Conservation (phyloP, 179 eudicot species). For the Spinacia oleracea region DNA sequence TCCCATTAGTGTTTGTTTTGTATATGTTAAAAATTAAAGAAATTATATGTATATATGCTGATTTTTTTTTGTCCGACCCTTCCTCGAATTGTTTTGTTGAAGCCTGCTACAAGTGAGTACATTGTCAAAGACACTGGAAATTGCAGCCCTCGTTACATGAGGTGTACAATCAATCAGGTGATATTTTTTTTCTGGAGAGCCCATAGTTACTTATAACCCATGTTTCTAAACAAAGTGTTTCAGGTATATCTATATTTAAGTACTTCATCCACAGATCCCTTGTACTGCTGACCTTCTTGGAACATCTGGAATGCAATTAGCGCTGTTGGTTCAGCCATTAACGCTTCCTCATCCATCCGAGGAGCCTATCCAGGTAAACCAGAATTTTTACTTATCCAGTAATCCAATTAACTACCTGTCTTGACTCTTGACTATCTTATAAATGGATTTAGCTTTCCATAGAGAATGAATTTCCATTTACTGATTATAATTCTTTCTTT, state of each 20-base stretch:
- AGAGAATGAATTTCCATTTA: background rate
- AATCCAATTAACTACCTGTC: background rate
- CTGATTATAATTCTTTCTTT: background rate
- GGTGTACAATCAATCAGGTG: constrained; percentile 97
- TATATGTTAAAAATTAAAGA: background rate
- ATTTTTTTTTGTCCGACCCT: background rate
- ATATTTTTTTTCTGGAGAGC: constrained; percentile 9
- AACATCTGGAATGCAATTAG: constrained; percentile 96
- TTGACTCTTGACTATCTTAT: background rate
- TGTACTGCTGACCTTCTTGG: constrained; percentile 84
- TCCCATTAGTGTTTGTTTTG: background rate
- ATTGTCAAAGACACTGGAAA: constrained; percentile 93
- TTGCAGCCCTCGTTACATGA: constrained; percentile 95
- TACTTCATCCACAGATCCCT: constrained; percentile 56
- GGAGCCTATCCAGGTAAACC: constrained; percentile 73
- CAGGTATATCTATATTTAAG: background rate
- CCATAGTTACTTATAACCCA: constrained; percentile 7
- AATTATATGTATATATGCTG: background rate
- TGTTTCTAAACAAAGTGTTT: background rate
- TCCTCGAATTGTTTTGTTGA: constrained; percentile 20
- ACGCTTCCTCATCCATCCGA: constrained; percentile 96
- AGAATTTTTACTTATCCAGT: background rate
- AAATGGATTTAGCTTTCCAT: background rate
- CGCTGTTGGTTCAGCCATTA: constrained; percentile 91
- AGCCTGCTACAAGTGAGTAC: constrained; percentile 91